phyloP scores from a whole-genome alignment of 371 early-diverging fungal species.

The Spraguea lophii region DNA sequence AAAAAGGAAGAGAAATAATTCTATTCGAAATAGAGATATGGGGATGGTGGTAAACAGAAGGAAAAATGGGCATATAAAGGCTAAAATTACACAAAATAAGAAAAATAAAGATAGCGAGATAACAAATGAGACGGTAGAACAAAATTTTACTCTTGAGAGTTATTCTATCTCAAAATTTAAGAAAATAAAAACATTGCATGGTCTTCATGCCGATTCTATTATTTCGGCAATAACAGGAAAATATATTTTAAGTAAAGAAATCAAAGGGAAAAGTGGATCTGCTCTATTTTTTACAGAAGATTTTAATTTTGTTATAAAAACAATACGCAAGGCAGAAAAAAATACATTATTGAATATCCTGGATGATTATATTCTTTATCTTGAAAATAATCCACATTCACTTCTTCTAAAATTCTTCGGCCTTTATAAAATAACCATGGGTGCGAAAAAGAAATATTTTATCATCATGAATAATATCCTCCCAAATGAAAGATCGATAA shows the following conservation, averaged over 20 bases:
- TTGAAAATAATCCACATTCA: conserved; percentile 6
- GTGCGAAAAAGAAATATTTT: conserved; percentile 2
- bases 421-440: background rate
- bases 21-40: no score
- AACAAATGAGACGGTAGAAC: no score
- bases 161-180: background rate
- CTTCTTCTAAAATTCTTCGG: conserved; percentile 17
- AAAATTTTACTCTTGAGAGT: background rate
- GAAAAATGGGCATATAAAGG: no score
- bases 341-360: conserved; percentile 4
- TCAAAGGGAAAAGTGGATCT: conserved; percentile 18
- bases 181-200: background rate
- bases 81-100: no score
- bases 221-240: background rate
- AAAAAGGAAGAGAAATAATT: no score
- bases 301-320: conserved; percentile 25
- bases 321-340: conserved; percentile 20
- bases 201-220: background rate
- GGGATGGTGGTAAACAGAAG: no score
- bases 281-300: conserved; percentile 22
- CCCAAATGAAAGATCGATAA: background rate
- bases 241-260: conserved; percentile 2
- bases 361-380: conserved; percentile 5
- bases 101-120: no score
- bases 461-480: conserved; percentile 37